Evolutionary conservation across 257 asterid genomes (phyloP), one percentile per base, ranked within the genome.

Genomic region (Nicotiana benthamiana): DNA sequence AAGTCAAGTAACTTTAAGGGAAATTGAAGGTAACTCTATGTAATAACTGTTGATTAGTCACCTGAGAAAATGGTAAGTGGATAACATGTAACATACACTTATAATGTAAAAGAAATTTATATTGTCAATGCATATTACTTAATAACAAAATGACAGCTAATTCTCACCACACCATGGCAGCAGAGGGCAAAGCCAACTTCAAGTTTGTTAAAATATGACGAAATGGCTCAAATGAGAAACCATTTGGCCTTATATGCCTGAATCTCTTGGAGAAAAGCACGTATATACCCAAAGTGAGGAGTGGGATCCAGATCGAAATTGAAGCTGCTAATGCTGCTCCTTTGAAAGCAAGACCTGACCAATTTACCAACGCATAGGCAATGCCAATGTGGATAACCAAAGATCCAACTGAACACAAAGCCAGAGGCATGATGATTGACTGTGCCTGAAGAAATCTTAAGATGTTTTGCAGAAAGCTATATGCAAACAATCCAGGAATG

Each of bases 361-460:
- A 77, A 15, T 83, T 68, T 62, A 91, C 93, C 83, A 94, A n/a
- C 72, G 68, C 80, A 59, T 87, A 91, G 17, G 91, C 83, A 22
- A 92, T 81, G 24, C 89, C 95, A 0, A 90, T 27, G 68, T 93
- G 98, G 54, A 89, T 56, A 51, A 78, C 51, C 9, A 90, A 81
- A 3, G 98, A 91, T 70, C 89, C 75, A 30, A 87, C 75, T 1
- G 98, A 88, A 85, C 91, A 90, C 17, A 87, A 59, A 9, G 88
- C 90, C 43, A 93, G 57, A 4, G 98, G 96, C 56, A 83, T 5
- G 4, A 93, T 84, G 12, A 90, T 81, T 8, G 87, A 86, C 52
- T 93, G 97, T 5, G 98, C 83, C 86, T 90, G 98, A 59, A 92
- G 88, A 82, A 93, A 93, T 56, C 97, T 87, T 85, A 93, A 43